Evolutionary conservation across 2,329 filamentous ascomycete genomes (phyloP).

Genomic region (Pyricularia grisea): DNA sequence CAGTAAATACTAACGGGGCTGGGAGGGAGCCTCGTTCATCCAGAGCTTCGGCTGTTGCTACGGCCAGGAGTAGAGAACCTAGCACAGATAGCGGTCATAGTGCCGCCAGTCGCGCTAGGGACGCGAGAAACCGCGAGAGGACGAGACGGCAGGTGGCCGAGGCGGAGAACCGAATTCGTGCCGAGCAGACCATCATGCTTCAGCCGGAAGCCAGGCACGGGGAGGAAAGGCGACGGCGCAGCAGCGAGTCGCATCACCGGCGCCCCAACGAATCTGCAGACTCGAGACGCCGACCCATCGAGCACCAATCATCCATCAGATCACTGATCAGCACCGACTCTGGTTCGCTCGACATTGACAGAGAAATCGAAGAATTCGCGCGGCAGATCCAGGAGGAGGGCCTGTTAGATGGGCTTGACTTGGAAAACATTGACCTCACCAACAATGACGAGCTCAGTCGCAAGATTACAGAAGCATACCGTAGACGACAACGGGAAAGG

Average conservation of each 20-base stretch:
- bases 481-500: slow-evolving; percentile 61
- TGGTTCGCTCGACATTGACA: slow-evolving; percentile 69
- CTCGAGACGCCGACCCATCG: slow-evolving; percentile 50
- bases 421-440: slow-evolving; percentile 74
- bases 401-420: slow-evolving; percentile 75
- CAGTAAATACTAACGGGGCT: background rate
- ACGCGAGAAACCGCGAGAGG: slow-evolving; percentile 12
- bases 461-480: slow-evolving; percentile 81
- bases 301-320: slow-evolving; percentile 82
- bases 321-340: slow-evolving; percentile 76
- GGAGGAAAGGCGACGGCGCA: slow-evolving; percentile 25
- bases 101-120: slow-evolving; percentile 16
- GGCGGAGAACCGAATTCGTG: slow-evolving; percentile 18
- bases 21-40: slow-evolving; percentile 8
- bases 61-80: slow-evolving; percentile 7
- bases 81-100: slow-evolving; percentile 8
- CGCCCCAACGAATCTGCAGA: slow-evolving; percentile 24
- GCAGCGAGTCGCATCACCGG: slow-evolving; percentile 35
- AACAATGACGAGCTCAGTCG: slow-evolving; percentile 88
- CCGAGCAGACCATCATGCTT: slow-evolving; percentile 26
- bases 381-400: slow-evolving; percentile 64
- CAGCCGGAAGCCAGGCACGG: slow-evolving; percentile 22
- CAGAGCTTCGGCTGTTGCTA: background rate
- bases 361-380: slow-evolving; percentile 84
- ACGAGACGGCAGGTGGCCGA: slow-evolving; percentile 19